These are phyloP conservation scores for Mycena chlorophos DNA, from an alignment of 768 basidiomycete species.

Conservation along the genomic window DNA sequence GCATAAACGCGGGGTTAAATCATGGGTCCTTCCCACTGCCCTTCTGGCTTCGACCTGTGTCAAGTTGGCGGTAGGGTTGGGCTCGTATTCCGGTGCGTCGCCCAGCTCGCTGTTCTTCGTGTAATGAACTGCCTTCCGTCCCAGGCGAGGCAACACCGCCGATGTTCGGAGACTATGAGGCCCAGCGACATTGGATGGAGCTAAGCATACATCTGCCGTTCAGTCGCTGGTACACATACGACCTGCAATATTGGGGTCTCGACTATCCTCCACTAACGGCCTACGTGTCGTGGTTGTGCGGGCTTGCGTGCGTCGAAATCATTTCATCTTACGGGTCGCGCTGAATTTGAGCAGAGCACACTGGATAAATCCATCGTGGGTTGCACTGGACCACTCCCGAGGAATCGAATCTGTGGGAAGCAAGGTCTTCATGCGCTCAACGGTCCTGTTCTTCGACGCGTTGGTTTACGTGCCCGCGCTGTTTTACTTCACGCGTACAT, in stretches of 20 bases:
- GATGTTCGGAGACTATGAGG: slow-evolving; percentile 91
- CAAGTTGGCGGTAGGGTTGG: slow-evolving; percentile 72
- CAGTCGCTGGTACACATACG: slow-evolving; percentile 83
- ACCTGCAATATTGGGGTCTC: slow-evolving; percentile 89
- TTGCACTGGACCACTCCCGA: slow-evolving; percentile 66
- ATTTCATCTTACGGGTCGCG: background rate
- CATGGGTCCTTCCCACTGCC: slow-evolving; percentile 57
- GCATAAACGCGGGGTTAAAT: slow-evolving; percentile 63
- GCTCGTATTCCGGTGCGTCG: slow-evolving; percentile 77
- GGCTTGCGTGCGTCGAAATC: slow-evolving; percentile 62
- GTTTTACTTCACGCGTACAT: slow-evolving; percentile 60
- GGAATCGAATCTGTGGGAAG: slow-evolving; percentile 68
- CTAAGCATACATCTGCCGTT: slow-evolving; percentile 76
- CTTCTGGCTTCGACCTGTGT: slow-evolving; percentile 56
- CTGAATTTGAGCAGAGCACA: slow-evolving; percentile 29
- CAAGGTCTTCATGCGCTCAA: slow-evolving; percentile 79
- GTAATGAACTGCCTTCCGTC: slow-evolving; percentile 1
- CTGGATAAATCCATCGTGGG: slow-evolving; percentile 60
- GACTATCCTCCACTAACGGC: slow-evolving; percentile 96
- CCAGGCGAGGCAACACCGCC: slow-evolving; percentile 71
- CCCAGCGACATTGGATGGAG: slow-evolving; percentile 96
- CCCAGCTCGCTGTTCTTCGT: background rate
- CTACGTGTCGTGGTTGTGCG: slow-evolving; percentile 84
- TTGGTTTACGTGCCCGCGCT: slow-evolving; percentile 77
- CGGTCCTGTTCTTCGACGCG: slow-evolving; percentile 68